A percentile compares a stretch with the other conserved stretches of the same genome.
These are phyloP conservation scores for Buddleja alternifolia DNA, from an alignment of 257 asterid genomes.

Conservation along the genomic window DNA sequence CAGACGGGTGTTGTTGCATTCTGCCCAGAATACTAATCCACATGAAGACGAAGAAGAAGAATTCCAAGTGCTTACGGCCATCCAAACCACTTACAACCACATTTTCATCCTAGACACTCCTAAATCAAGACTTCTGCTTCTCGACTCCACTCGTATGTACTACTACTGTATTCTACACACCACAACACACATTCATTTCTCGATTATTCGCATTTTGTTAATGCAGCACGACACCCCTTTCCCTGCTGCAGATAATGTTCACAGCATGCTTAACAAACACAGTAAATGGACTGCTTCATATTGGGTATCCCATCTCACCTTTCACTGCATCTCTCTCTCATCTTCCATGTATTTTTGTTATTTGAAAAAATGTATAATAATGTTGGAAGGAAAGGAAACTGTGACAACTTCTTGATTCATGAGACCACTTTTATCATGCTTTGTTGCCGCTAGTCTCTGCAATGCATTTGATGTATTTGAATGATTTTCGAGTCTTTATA, in stretches of 20 bases:
- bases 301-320: too few species aligned
- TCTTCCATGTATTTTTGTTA: neutral
- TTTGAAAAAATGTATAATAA: neutral
- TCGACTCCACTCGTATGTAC: constrained; percentile 60
- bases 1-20: constrained; percentile 4
- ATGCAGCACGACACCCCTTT: too few species aligned
- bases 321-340: neutral
- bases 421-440: too few species aligned
- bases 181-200: too few species aligned
- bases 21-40: constrained; percentile 11
- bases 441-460: neutral
- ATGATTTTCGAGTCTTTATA: neutral
- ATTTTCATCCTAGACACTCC: constrained; percentile 63
- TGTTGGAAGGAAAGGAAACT: neutral
- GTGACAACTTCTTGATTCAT: too few species aligned
- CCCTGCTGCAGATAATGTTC: constrained; percentile 78
- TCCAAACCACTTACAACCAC: constrained; percentile 51
- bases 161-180: too few species aligned
- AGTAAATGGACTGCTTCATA: constrained; percentile 75
- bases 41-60: constrained; percentile 41
- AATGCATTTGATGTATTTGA: neutral
- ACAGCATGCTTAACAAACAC: constrained; percentile 60
- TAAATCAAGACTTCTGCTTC: constrained; percentile 64
- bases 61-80: constrained; percentile 46
- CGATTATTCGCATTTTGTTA: too few species aligned